A percentile compares a stretch with the other conserved stretches of the same genome.
Conservation (phyloP, 2,329 filamentous ascomycete species). For the Pseudopyrenochaeta lycopersici region DNA sequence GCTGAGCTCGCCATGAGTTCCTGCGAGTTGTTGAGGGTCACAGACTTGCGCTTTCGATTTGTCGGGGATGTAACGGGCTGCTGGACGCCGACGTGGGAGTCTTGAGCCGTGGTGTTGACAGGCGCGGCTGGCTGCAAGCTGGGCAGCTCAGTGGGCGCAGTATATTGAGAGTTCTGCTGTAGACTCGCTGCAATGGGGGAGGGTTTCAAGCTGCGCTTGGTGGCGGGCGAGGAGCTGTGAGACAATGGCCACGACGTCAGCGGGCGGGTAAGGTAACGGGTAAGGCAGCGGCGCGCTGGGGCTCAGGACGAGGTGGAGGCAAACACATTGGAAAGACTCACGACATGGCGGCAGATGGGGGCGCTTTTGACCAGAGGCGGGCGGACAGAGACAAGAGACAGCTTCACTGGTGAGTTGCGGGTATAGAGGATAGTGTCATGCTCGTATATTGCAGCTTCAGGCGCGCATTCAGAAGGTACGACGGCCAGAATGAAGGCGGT, state of each 20-base stretch:
- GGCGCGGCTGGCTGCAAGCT: conserved; percentile 38
- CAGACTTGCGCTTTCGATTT: conserved; percentile 47
- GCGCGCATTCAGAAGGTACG: conserved; percentile 41
- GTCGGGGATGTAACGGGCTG: conserved; percentile 32
- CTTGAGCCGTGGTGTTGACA: conserved; percentile 31
- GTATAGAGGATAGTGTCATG: conserved; percentile 44
- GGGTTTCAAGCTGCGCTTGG: conserved; percentile 56
- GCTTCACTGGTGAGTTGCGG: conserved; percentile 40
- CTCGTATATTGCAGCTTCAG: conserved; percentile 42
- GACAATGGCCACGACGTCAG: conserved; percentile 41
- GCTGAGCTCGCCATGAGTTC: conserved; percentile 35
- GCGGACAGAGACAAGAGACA: conserved; percentile 33
- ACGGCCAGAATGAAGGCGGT: conserved; percentile 41
- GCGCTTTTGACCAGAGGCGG: conserved; percentile 26
- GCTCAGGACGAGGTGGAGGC: conserved; percentile 14
- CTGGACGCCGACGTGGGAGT: conserved; percentile 29
- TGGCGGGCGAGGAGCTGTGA: conserved; percentile 52
- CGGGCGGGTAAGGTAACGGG: conserved; percentile 19
- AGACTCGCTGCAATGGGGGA: conserved; percentile 48
- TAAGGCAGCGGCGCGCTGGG: conserved; percentile 1
- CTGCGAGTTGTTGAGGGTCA: conserved; percentile 31
- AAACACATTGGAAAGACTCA: conserved; percentile 42
- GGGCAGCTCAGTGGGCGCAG: conserved; percentile 35
- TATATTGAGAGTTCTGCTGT: conserved; percentile 30
- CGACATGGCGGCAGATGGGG: conserved; percentile 46